Percentiles rank a stretch among this genome's conserved stretches.
These are phyloP conservation scores for Symbiodinium natans DNA, from an alignment of 73 alveolate species.

Conservation along the genomic window DNA sequence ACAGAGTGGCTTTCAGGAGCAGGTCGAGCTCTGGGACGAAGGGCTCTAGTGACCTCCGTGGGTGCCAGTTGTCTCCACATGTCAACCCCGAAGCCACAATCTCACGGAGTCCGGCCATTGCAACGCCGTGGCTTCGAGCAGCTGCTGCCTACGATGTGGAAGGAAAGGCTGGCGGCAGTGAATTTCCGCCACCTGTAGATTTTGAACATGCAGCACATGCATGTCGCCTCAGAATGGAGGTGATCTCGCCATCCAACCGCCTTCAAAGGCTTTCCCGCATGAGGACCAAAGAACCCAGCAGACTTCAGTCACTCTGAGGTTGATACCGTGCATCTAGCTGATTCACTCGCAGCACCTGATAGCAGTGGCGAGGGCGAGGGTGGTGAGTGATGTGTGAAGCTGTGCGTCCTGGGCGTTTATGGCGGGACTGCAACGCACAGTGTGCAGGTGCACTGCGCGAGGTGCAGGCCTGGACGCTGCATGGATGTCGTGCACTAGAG, in stretches of 20 bases:
- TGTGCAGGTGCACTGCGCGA: too few species aligned
- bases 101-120: not conserved
- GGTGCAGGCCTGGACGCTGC: too few species aligned
- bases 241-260: slow-evolving; percentile 54
- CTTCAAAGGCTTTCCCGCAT: not conserved
- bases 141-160: slow-evolving; percentile 23
- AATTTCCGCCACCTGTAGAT: too few species aligned
- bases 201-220: too few species aligned
- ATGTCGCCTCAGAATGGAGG: slow-evolving; percentile 46
- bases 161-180: not conserved
- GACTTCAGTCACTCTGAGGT: not conserved
- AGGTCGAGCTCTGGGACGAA: slow-evolving; percentile 46
- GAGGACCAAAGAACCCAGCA: not conserved
- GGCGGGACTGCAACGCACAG: too few species aligned
- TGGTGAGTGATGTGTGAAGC: too few species aligned
- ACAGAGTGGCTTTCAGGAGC: not conserved
- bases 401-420: too few species aligned
- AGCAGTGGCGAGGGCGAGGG: too few species aligned
- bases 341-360: slow-evolving; percentile 43
- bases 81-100: not conserved
- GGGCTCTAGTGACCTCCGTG: slow-evolving; percentile 22
- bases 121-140: not conserved
- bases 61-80: not conserved
- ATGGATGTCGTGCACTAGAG: too few species aligned
- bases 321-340: slow-evolving; percentile 11